These are phyloP conservation scores for Phytophthora foliorum DNA, from an alignment of 352 stramenopile species.

Conservation along the genomic window DNA sequence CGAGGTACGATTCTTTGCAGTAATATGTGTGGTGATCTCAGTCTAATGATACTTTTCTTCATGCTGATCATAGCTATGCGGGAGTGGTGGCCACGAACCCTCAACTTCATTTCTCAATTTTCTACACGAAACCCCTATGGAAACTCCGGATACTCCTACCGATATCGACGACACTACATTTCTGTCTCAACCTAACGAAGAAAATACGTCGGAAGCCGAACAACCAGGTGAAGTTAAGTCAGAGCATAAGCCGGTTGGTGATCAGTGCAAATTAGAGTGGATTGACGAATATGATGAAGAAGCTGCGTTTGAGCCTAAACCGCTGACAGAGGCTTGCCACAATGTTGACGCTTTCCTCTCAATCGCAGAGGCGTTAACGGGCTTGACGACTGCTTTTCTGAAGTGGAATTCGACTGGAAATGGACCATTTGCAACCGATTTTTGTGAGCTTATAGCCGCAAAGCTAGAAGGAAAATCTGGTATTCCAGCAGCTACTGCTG, in stretches of 20 bases:
- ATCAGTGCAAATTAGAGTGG: conserved; percentile 61
- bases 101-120: conserved; percentile 43
- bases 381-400: conserved; percentile 39
- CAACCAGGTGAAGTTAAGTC: conserved; percentile 2
- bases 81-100: conserved; percentile 39
- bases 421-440: conserved; percentile 22
- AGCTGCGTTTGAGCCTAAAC: conserved; percentile 34
- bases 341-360: conserved; percentile 50
- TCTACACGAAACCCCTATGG: conserved; percentile 25
- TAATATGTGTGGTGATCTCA: background rate
- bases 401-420: conserved; percentile 45
- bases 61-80: conserved; percentile 39
- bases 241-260: conserved; percentile 2
- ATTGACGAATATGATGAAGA: conserved; percentile 54
- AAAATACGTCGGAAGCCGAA: conserved; percentile 10
- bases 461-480: conserved; percentile 28
- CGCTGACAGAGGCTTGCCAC: conserved; percentile 44
- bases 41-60: background rate
- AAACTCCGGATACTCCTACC: background rate
- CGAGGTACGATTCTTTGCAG: conserved; percentile 38
- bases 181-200: conserved; percentile 10
- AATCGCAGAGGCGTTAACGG: conserved; percentile 41
- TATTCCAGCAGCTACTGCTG: conserved; percentile 8
- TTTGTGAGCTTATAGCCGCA: conserved; percentile 34
- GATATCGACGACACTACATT: conserved; percentile 5